Percentiles rank a stretch among this genome's conserved stretches.
phyloP scores from a whole-genome alignment of 169 alveolate genomes.

The Pseudocohnilembus persalinus region DNA sequence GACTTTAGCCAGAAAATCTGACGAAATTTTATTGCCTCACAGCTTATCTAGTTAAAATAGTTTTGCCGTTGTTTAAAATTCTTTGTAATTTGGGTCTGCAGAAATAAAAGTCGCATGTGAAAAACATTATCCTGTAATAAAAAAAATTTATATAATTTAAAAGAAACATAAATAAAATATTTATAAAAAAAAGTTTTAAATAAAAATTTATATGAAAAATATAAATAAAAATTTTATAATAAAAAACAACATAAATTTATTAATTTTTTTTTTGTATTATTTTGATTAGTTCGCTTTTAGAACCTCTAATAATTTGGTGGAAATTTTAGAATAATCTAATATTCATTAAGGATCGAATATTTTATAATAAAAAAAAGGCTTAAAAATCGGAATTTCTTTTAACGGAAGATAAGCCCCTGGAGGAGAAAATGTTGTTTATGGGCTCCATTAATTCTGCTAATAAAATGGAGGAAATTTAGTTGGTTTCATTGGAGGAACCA shows the following conservation, averaged over 20 bases:
- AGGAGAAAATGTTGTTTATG: conserved; percentile 95
- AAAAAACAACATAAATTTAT: too few species aligned
- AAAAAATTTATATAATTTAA: too few species aligned
- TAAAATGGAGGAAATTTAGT: conserved; percentile 77
- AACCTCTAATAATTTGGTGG: neutral
- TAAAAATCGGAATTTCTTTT: conserved; percentile 85
- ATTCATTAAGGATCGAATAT: neutral
- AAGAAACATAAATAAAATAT: too few species aligned
- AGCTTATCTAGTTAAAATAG: neutral
- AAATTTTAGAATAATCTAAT: too few species aligned
- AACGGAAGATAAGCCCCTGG: conserved; percentile 98
- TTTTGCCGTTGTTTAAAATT: neutral
- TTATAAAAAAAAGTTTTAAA: too few species aligned
- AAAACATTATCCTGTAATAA: neutral
- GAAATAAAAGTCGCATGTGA: neutral
- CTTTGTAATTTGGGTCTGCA: neutral
- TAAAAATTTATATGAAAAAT: too few species aligned
- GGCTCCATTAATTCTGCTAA: conserved; percentile 81
- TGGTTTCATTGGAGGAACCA: conserved; percentile 91
- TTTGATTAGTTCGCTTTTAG: neutral
- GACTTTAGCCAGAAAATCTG: neutral
- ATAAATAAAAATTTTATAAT: too few species aligned
- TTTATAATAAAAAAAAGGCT: neutral
- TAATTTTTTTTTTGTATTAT: too few species aligned
- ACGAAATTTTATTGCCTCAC: neutral